A percentile compares a stretch with the other conserved stretches of the same genome.
Evolutionary conservation across 768 basidiomycete species (phyloP).

Genomic region (Hebeloma cylindrosporum): DNA sequence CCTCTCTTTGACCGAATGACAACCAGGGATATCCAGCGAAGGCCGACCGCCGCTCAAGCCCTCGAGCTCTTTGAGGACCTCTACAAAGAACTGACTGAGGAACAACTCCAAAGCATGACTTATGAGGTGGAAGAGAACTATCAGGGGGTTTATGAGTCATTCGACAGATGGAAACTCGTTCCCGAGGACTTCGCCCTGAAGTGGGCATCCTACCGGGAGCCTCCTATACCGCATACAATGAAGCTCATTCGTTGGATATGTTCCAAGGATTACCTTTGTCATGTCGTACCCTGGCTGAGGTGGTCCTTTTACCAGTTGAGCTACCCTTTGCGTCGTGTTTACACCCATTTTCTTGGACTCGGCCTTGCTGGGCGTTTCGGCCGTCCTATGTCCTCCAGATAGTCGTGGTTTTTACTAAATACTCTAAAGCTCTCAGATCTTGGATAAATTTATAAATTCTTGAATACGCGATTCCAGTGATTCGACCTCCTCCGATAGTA

Average conservation of each 20-base stretch:
- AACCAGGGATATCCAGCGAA: not conserved
- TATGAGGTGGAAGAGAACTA: not conserved
- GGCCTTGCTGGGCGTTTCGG: too few relatives aligned
- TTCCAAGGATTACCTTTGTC: not conserved
- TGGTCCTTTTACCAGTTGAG: too few relatives aligned
- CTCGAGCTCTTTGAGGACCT: conserved; percentile 2
- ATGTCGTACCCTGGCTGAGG: not conserved
- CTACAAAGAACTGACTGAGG: not conserved
- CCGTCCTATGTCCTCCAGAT: too few relatives aligned
- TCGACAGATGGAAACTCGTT: conserved; percentile 20
- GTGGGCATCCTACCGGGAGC: conserved; percentile 21
- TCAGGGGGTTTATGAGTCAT: not conserved
- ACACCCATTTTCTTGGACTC: too few relatives aligned
- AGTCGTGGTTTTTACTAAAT: too few relatives aligned
- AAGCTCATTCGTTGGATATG: conserved; percentile 6
- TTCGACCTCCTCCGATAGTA: too few relatives aligned
- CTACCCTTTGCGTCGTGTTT: too few relatives aligned
- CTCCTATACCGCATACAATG: conserved; percentile 11
- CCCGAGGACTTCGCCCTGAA: conserved; percentile 14
- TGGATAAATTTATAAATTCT: too few relatives aligned
- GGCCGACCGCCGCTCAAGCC: conserved; percentile 1
- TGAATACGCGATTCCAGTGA: too few relatives aligned
- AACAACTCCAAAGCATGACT: not conserved
- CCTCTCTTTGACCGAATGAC: conserved; percentile 3
- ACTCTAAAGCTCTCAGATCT: too few relatives aligned